Evolutionary conservation across 2,329 filamentous ascomycete species (phyloP).

Genomic region (Fusarium sp.): DNA sequence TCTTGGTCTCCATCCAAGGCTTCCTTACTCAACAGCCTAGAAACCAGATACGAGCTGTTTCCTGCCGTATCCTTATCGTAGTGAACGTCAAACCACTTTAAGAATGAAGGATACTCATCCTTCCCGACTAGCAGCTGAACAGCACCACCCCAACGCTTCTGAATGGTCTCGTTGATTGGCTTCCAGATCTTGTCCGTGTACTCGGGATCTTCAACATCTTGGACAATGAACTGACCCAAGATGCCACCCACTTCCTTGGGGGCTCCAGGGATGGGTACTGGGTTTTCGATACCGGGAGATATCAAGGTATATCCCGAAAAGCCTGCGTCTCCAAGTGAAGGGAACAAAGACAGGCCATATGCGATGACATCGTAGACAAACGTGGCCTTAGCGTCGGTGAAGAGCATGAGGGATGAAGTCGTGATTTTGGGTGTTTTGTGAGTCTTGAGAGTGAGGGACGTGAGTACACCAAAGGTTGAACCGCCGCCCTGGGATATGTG

Average conservation of each 20-base stretch:
- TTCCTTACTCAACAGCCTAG: constrained; percentile 53
- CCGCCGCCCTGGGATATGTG: constrained; percentile 57
- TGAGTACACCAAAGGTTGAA: constrained; percentile 67
- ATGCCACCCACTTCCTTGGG: constrained; percentile 49
- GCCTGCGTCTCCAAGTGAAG: constrained; percentile 58
- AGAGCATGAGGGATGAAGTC: constrained; percentile 34
- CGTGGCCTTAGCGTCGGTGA: constrained; percentile 42
- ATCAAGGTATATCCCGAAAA: constrained; percentile 59
- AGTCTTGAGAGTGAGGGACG: constrained; percentile 63
- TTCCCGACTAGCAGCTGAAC: constrained; percentile 30
- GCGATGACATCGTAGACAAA: constrained; percentile 57
- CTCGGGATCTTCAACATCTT: constrained; percentile 46
- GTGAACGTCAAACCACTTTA: constrained; percentile 50
- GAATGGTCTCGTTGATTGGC: constrained; percentile 50
- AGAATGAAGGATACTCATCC: constrained; percentile 46
- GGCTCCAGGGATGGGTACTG: constrained; percentile 47
- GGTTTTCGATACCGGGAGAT: constrained; percentile 46
- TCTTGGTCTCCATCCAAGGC: constrained; percentile 43
- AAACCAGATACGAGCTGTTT: constrained; percentile 50
- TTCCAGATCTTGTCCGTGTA: constrained; percentile 45
- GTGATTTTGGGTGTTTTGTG: constrained; percentile 53
- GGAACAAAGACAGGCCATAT: constrained; percentile 56
- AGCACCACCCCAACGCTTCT: constrained; percentile 48
- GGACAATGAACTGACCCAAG: constrained; percentile 47
- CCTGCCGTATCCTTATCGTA: constrained; percentile 51